Evolutionary conservation across 2,329 filamentous ascomycete species (phyloP).

Genomic region (Lecanicillium sp.): DNA sequence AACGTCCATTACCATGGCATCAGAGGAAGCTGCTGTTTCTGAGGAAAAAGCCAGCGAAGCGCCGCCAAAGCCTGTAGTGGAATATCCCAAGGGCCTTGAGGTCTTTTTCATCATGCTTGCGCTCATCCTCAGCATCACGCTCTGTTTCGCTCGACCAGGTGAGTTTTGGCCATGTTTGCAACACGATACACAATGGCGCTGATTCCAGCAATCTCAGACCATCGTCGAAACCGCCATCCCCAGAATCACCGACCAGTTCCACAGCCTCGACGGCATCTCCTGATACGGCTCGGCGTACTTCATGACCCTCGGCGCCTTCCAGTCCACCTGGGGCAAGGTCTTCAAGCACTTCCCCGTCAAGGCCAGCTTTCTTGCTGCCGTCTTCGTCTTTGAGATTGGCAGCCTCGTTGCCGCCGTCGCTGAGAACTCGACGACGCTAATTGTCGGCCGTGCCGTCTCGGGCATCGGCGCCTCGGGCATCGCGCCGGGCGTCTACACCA

Average conservation of each 20-base stretch:
- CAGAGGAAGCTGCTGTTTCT: background rate
- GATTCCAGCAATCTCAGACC: too few relatives aligned
- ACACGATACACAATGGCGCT: too few relatives aligned
- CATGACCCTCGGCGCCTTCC: conserved; percentile 31
- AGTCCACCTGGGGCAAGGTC: conserved; percentile 34
- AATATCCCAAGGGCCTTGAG: background rate
- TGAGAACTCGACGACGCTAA: conserved; percentile 7
- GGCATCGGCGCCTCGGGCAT: conserved; percentile 41
- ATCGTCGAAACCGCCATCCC: conserved; percentile 45
- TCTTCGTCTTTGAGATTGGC: conserved; percentile 45
- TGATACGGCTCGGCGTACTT: conserved; percentile 49
- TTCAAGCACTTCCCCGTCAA: conserved; percentile 43
- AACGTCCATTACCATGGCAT: background rate
- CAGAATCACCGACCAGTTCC: conserved; percentile 39
- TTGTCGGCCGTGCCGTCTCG: conserved; percentile 34
- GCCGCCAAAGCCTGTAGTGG: background rate
- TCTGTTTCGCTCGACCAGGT: background rate
- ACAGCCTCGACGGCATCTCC: conserved; percentile 38
- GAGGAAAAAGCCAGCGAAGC: background rate
- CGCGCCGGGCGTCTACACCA: conserved; percentile 34
- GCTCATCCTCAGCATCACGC: background rate
- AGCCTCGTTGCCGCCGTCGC: conserved; percentile 37
- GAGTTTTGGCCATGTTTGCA: background rate
- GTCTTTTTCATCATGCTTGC: background rate
- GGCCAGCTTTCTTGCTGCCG: conserved; percentile 34